Evolutionary conservation across 2,329 filamentous ascomycete genomes (phyloP).

Genomic region (Rhynchosporium graminicola): DNA sequence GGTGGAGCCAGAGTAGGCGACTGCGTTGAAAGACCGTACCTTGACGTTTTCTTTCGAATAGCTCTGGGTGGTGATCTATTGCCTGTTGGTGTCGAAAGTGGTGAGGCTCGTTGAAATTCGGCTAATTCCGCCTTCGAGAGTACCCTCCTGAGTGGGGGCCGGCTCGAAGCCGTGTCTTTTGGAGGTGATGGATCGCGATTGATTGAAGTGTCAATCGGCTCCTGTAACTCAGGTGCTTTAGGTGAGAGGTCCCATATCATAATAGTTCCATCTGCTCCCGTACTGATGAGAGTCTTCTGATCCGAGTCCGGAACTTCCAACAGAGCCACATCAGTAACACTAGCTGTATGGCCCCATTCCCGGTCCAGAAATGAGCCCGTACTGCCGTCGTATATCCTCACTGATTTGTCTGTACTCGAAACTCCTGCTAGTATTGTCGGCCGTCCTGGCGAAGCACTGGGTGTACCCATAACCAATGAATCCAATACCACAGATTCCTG

Average conservation of each 20-base stretch:
- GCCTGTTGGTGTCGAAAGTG: constrained; percentile 43
- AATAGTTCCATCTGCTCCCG: constrained; percentile 77
- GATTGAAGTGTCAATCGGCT: constrained; percentile 26
- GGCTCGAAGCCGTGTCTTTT: constrained; percentile 55
- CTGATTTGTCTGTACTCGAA: constrained; percentile 93
- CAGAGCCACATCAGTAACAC: constrained; percentile 81
- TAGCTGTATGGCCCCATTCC: constrained; percentile 94
- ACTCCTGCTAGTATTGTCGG: constrained; percentile 76
- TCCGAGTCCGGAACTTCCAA: constrained; percentile 58
- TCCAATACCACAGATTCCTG: constrained; percentile 82
- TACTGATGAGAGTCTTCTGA: constrained; percentile 65
- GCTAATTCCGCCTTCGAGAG: constrained; percentile 85
- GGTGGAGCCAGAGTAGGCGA: constrained; percentile 48
- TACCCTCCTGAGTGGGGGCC: constrained; percentile 79
- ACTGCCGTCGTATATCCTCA: constrained; percentile 82
- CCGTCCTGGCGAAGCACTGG: constrained; percentile 54
- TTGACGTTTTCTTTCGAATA: constrained; percentile 56
- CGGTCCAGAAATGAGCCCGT: constrained; percentile 77
- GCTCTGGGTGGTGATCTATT: constrained; percentile 58
- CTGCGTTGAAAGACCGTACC: constrained; percentile 51
- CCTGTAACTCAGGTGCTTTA: constrained; percentile 27
- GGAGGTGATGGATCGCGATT: constrained; percentile 39
- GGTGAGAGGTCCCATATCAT: constrained; percentile 65
- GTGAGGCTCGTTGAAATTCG: constrained; percentile 65
- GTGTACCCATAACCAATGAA: constrained; percentile 66